A percentile compares a stretch with the other conserved stretches of the same genome.
These are phyloP conservation scores for Kwoniella dejecticola DNA, from an alignment of 768 basidiomycete species.

Conservation along the genomic window DNA sequence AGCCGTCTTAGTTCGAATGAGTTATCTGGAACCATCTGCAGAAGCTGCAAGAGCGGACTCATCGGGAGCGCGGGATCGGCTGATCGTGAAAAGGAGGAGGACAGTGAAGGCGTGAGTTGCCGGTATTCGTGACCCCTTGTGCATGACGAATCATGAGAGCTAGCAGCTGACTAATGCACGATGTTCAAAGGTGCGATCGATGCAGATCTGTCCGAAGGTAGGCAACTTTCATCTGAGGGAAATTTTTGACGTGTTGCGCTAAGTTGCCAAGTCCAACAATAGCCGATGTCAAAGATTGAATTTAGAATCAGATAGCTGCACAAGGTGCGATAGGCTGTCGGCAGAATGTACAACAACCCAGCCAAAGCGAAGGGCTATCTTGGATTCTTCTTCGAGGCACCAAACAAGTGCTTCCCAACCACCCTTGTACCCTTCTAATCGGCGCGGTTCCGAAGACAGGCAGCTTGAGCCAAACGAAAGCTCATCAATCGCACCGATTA, in stretches of 20 bases:
- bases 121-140: too few relatives aligned
- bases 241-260: neutral
- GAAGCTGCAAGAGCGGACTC: neutral
- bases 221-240: neutral
- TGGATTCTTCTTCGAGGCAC: too few relatives aligned
- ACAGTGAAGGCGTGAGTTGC: conserved; percentile 2
- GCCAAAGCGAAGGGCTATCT: neutral
- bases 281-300: conserved; percentile 4
- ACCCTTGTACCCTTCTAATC: too few relatives aligned
- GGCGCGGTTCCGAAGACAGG: too few relatives aligned
- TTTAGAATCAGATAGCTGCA: neutral
- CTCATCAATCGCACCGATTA: too few relatives aligned
- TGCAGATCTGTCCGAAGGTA: conserved; percentile 5
- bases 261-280: neutral
- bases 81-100: conserved; percentile 1
- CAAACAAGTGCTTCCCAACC: too few relatives aligned
- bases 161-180: neutral
- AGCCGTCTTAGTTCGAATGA: neutral
- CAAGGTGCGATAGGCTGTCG: neutral
- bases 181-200: neutral
- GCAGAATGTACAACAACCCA: conserved; percentile 4
- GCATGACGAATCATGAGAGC: too few relatives aligned
- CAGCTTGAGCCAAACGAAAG: too few relatives aligned
- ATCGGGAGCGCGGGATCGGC: neutral
- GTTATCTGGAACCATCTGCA: neutral